Evolutionary conservation across 2,329 filamentous ascomycete genomes (phyloP).

Genomic region (Trichoderma citrinoviride): DNA sequence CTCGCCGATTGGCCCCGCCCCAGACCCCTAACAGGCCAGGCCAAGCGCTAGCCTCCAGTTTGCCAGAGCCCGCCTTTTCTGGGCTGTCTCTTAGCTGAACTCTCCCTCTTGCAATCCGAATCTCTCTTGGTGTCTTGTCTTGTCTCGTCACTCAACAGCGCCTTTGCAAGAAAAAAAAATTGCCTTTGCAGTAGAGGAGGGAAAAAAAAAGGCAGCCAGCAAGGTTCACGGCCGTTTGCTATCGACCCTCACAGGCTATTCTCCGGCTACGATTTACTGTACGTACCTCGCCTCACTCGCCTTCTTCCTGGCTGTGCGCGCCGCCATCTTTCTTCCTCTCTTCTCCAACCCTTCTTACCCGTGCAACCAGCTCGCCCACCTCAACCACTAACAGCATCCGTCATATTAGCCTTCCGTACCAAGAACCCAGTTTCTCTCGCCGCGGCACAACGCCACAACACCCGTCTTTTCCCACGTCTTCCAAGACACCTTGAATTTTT

Average conservation of each 20-base stretch:
- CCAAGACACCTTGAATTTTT: not conserved
- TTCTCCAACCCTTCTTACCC: not conserved
- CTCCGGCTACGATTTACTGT: too few relatives aligned
- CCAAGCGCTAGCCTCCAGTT: conserved; percentile 23
- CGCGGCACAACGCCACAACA: conserved; percentile 13
- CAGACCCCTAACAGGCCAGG: conserved; percentile 29
- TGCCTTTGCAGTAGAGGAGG: too few relatives aligned
- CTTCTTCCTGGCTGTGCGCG: not conserved
- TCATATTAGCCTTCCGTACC: conserved; percentile 25
- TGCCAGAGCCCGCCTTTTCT: conserved; percentile 33
- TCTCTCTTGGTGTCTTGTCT: conserved; percentile 13
- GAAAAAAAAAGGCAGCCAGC: too few relatives aligned
- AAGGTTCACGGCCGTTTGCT: too few relatives aligned
- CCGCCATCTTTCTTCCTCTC: not conserved
- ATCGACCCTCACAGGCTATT: too few relatives aligned
- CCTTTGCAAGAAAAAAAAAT: not conserved
- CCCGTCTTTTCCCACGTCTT: not conserved
- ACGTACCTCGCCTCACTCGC: not conserved
- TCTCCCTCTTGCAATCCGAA: conserved; percentile 31
- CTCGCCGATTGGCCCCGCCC: conserved; percentile 35
- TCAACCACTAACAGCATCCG: conserved; percentile 33
- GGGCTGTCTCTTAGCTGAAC: conserved; percentile 27
- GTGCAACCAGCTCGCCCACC: conserved; percentile 4
- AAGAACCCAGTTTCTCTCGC: conserved; percentile 16
- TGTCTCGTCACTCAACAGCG: not conserved